phyloP scores from a whole-genome alignment of 1,139 yeast genomes.

The Kodamaea sp. region DNA sequence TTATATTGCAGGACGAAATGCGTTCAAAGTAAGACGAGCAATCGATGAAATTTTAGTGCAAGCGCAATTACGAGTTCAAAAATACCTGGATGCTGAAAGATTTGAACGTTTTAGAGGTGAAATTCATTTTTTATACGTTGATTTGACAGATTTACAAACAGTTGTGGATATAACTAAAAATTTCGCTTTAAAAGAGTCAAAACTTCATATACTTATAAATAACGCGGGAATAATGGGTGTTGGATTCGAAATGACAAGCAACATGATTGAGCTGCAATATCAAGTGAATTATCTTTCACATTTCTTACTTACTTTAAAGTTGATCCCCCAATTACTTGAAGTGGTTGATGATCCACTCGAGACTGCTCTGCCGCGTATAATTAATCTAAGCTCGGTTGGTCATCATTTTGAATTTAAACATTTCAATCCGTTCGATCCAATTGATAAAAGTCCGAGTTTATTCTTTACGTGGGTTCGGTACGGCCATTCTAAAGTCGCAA shows the following conservation, averaged over 20 bases:
- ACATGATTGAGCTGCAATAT: conserved; percentile 40
- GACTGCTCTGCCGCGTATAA: conserved; percentile 28
- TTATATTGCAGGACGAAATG: conserved; percentile 69
- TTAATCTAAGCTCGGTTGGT: conserved; percentile 33
- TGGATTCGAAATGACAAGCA: conserved; percentile 34
- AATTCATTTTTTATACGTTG: conserved; percentile 28
- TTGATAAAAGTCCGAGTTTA: conserved; percentile 25
- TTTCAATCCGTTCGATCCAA: conserved; percentile 22
- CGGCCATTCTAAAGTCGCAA: conserved; percentile 33
- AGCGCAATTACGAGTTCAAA: conserved; percentile 36
- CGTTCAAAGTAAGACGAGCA: conserved; percentile 52
- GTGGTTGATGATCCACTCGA: conserved; percentile 15
- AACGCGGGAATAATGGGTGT: conserved; percentile 45
- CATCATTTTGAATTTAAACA: conserved; percentile 26
- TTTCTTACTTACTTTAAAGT: conserved; percentile 28
- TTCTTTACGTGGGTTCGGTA: conserved; percentile 34
- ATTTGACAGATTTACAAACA: conserved; percentile 30
- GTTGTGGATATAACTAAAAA: conserved; percentile 29
- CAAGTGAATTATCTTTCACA: conserved; percentile 41
- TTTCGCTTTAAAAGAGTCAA: conserved; percentile 23
- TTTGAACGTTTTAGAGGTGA: conserved; percentile 21
- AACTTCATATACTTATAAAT: conserved; percentile 34
- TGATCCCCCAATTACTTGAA: conserved; percentile 28
- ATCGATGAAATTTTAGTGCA: conserved; percentile 52
- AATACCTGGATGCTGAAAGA: conserved; percentile 18